Evolutionary conservation across 495 filamentous ascomycete species (phyloP).

Genomic region (Tuber calosporum): DNA sequence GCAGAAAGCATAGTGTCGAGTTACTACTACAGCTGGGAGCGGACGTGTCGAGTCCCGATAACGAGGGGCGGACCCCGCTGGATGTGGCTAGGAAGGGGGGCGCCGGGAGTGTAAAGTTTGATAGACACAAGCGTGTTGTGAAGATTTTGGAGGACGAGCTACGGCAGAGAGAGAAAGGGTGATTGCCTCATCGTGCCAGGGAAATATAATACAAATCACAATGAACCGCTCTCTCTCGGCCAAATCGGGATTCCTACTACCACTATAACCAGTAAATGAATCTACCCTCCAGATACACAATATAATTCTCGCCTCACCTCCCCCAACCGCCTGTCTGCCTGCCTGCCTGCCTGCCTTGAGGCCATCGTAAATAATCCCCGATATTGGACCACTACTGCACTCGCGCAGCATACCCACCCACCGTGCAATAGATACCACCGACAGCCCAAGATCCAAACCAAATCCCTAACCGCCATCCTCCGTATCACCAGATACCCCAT

Average conservation of each 20-base stretch:
- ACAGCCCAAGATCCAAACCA: too few relatives aligned
- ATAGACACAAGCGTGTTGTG: not conserved
- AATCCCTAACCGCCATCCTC: too few relatives aligned
- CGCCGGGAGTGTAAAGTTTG: not conserved
- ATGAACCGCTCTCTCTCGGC: not conserved
- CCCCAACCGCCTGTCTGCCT: too few relatives aligned
- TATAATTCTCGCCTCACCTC: too few relatives aligned
- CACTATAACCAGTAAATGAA: not conserved
- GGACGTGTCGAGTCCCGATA: constrained; percentile 13
- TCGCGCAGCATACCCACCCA: too few relatives aligned
- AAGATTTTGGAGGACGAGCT: not conserved
- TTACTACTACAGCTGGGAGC: constrained; percentile 9
- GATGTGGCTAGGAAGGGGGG: not conserved
- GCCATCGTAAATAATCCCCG: too few relatives aligned
- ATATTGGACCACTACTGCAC: too few relatives aligned
- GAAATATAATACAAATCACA: not conserved
- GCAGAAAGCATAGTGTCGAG: constrained; percentile 11
- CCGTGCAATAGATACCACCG: too few relatives aligned
- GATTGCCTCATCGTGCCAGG: not conserved
- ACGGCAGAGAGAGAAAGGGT: not conserved
- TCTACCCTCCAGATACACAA: not conserved
- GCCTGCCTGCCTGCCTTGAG: too few relatives aligned
- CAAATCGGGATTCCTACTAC: not conserved
- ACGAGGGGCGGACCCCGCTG: constrained; percentile 4
- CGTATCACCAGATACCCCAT: too few relatives aligned